Conservation (phyloP, 2,329 filamentous ascomycete genomes). For the Colletotrichum tamarilloi region DNA sequence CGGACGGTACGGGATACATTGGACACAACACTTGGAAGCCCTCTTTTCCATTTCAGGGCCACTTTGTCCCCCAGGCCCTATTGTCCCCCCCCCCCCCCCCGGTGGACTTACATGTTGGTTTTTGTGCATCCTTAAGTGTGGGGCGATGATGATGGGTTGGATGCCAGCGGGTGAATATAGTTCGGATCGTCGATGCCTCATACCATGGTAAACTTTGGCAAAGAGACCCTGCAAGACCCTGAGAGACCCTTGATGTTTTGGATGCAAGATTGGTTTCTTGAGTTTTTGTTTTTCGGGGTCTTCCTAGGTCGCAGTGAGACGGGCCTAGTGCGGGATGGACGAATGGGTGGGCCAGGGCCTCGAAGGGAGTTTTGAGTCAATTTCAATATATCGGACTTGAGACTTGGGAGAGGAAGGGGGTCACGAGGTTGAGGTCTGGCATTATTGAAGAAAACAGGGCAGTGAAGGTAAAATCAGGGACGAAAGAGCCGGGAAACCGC, state of each 20-base stretch:
- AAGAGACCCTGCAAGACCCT: background rate
- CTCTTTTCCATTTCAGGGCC: no score
- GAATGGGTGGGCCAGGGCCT: no score
- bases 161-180: background rate
- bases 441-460: background rate
- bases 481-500: no score
- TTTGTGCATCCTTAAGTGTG: background rate
- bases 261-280: background rate
- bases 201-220: no score
- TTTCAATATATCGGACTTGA: background rate
- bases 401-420: background rate
- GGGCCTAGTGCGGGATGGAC: background rate
- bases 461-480: background rate
- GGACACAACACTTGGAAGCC: no score
- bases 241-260: background rate
- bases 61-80: no score
- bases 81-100: no score
- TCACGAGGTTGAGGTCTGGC: background rate
- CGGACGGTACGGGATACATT: no score
- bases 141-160: background rate
- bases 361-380: no score
- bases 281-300: no score
- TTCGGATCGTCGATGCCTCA: background rate
- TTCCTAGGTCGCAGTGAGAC: no score
- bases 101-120: background rate